phyloP scores from a whole-genome alignment of 768 basidiomycete species.

The Tricholoma matsutake region DNA sequence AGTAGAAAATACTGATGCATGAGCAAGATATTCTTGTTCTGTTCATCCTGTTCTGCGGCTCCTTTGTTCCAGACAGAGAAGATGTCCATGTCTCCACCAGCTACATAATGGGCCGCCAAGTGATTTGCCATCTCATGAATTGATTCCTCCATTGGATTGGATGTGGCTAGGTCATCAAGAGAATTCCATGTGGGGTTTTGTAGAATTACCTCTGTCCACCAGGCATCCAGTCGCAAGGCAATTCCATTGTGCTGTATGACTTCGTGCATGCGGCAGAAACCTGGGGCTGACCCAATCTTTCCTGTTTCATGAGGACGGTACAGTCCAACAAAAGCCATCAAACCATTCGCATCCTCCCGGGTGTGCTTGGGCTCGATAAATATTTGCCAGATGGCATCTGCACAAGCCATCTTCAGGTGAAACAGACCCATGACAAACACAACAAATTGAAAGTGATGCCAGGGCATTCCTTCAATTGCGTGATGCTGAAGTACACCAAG shows the following conservation, averaged over 20 bases:
- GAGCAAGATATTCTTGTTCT: constrained; percentile 30
- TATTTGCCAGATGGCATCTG: constrained; percentile 23
- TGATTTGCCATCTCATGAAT: constrained; percentile 21
- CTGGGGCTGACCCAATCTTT: constrained; percentile 28
- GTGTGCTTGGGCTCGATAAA: constrained; percentile 16
- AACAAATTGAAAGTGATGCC: constrained; percentile 25
- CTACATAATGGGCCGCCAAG: constrained; percentile 20
- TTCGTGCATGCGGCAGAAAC: constrained; percentile 34
- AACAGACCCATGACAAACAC: constrained; percentile 30
- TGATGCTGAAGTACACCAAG: constrained; percentile 20
- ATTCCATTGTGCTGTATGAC: constrained; percentile 27
- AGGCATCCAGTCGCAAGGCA: constrained; percentile 26
- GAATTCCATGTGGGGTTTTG: background rate
- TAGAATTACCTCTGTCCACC: constrained; percentile 20
- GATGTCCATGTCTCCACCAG: constrained; percentile 6
- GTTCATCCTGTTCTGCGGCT: constrained; percentile 21
- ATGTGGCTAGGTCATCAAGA: constrained; percentile 25
- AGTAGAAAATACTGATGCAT: constrained; percentile 32
- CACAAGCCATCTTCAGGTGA: constrained; percentile 28
- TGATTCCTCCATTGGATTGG: constrained; percentile 22
- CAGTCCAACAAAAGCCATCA: constrained; percentile 18
- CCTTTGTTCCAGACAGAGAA: background rate
- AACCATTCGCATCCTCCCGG: constrained; percentile 13
- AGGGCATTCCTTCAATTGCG: constrained; percentile 24
- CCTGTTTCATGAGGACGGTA: constrained; percentile 28